Evolutionary conservation across 495 filamentous ascomycete species (phyloP).

Genomic region (Aspergillus heteromorphus): DNA sequence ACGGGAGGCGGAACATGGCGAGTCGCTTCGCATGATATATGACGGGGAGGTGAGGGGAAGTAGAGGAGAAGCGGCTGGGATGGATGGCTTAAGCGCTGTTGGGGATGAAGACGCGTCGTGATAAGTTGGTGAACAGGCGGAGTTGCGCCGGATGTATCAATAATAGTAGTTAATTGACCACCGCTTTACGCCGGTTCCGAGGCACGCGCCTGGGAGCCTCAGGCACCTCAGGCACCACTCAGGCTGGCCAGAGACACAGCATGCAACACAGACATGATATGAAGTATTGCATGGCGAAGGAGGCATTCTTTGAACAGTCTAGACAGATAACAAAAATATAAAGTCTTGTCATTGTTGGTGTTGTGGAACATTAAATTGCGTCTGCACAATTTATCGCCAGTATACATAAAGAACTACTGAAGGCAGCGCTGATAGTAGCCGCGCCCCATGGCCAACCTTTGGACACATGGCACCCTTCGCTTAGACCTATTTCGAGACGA

Average conservation of each 20-base stretch:
- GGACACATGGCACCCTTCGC: too few species aligned
- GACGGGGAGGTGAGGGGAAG: neutral
- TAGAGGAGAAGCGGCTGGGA: neutral
- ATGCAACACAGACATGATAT: neutral
- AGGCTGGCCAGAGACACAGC: neutral
- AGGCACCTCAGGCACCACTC: neutral
- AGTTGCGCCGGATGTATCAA: neutral
- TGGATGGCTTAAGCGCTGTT: neutral
- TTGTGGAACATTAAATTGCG: neutral
- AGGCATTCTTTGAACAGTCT: neutral
- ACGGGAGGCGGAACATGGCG: slow-evolving; percentile 14
- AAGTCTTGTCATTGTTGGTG: neutral
- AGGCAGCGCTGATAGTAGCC: too few species aligned
- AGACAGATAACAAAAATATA: too few species aligned
- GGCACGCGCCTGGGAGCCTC: too few species aligned
- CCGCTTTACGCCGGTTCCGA: too few species aligned
- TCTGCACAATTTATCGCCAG: too few species aligned
- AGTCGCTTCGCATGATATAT: slow-evolving; percentile 3
- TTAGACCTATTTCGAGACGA: too few species aligned
- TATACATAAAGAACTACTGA: neutral
- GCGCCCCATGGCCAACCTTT: neutral
- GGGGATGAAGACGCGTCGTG: neutral
- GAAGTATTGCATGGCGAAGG: neutral
- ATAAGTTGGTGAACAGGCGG: neutral
- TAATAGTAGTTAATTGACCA: too few species aligned